A percentile compares a stretch with the other conserved stretches of the same genome.
Evolutionary conservation across 164 flowering plant genomes (phyloP).

Genomic region (Dillenia turbinata): DNA sequence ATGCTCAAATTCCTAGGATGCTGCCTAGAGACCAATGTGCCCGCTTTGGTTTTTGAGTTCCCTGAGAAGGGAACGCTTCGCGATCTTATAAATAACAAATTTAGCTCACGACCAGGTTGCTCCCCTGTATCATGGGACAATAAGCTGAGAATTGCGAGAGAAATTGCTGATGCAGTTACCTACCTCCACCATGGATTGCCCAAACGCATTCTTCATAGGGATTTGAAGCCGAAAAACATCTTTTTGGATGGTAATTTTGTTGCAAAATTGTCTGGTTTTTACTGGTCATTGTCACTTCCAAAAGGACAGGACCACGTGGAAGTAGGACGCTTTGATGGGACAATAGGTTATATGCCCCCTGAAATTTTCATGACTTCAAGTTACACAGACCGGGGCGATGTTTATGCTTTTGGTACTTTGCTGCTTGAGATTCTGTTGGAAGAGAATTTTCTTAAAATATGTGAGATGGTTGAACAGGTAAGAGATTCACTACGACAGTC

Average conservation of each 20-base stretch:
- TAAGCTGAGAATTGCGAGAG: constrained; percentile 11
- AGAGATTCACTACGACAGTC: too few species aligned
- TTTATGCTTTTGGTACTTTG: constrained; percentile 6
- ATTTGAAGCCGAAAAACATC: constrained; percentile 2
- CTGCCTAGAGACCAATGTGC: constrained; percentile 13
- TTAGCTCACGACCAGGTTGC: too few species aligned
- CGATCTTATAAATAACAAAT: background rate
- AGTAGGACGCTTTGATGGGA: background rate
- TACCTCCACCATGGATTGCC: constrained; percentile 16
- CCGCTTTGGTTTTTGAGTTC: constrained; percentile 14
- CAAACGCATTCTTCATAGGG: constrained; percentile 10
- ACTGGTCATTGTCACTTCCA: background rate
- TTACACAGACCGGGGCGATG: constrained; percentile 4
- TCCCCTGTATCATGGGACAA: background rate
- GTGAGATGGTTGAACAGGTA: too few species aligned
- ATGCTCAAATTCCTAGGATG: constrained; percentile 18
- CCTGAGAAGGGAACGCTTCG: constrained; percentile 1
- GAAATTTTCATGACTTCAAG: background rate
- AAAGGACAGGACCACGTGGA: background rate
- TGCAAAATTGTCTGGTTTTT: constrained; percentile 13
- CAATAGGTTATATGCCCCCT: background rate
- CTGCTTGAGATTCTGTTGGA: constrained; percentile 8
- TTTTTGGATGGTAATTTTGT: constrained; percentile 13
- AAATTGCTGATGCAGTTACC: constrained; percentile 11
- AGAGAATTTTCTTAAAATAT: too few species aligned